Base-by-base conservation (phyloP, 495 filamentous ascomycete species). In the Diplogelasinospora grovesii region DNA sequence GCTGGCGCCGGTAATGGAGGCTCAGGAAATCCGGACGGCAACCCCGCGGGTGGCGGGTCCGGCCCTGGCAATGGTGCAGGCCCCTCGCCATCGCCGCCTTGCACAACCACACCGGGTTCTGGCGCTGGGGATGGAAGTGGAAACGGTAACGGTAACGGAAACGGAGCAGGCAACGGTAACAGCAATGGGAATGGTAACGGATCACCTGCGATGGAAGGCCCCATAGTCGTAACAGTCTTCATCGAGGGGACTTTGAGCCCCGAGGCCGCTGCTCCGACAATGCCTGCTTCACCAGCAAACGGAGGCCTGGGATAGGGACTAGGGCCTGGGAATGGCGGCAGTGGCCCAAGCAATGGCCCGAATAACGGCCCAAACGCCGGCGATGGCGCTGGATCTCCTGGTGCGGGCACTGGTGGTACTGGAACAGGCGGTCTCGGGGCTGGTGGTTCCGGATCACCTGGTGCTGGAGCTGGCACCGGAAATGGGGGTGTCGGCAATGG, bases 161-260 rank as follows among this genome's bases (percentile, higher is more conserved):
- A 41, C 16, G 44, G 37, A 0, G 18, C 7, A 9, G 38, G 38
- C 20, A 35, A 42, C 36, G 41, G 41, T 2, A 43, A 37, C 24
- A 22, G 43, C 4, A 36, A 37, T 19, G 41, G 41, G 0, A 22
- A 16, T 4, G 31, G 30, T 4, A 21, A 21, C 16, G n/a, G n/a
- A n/a, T 27, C 46, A 30, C 18, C 11, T 3, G 28, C 14, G 3
- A 39, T 48, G 39, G 10, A 37, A 29, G 45, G 45, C 4, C 22
- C 37, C 10, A 36, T 34, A 9, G 38, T 42, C 14, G 47, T 40
- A 26, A 41, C 43, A 4, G 42, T 38, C 20, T 19, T 41, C 10
- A 36, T 40, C 26, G 24, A 36, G 20, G 36, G 36, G 8, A 41
- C 23, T 25, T 32, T 14, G 33, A 45, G 31, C 19, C 36, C 14